These are phyloP conservation scores for Pseudogymnoascus sp. DNA, from an alignment of 2,329 filamentous ascomycete species.

Conservation along the genomic window DNA sequence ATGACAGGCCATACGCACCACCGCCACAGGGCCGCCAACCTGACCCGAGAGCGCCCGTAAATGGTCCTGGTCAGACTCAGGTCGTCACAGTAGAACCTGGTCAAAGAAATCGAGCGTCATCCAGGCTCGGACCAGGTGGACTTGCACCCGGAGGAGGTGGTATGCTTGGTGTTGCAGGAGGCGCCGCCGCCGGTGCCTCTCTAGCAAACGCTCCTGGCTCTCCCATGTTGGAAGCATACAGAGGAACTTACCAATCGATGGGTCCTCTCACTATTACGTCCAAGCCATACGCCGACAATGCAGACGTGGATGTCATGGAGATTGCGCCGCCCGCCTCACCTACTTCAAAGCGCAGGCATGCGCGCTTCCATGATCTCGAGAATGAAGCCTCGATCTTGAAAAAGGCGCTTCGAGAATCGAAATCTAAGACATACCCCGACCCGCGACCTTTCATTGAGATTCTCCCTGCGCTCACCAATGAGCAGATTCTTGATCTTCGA, in stretches of 20 bases:
- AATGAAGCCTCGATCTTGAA: conserved; percentile 71
- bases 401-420: conserved; percentile 54
- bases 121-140: conserved; percentile 16
- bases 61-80: conserved; percentile 13
- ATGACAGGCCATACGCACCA: neutral
- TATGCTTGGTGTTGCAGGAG: conserved; percentile 21
- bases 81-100: conserved; percentile 25
- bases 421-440: conserved; percentile 54
- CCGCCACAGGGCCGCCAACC: conserved; percentile 1
- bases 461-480: conserved; percentile 72
- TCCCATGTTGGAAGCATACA: conserved; percentile 84
- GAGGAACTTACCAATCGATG: conserved; percentile 86
- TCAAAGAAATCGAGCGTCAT: conserved; percentile 18
- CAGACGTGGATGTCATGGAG: conserved; percentile 28
- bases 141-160: conserved; percentile 23
- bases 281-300: conserved; percentile 40
- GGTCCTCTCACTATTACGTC: conserved; percentile 60
- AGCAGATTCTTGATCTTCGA: conserved; percentile 81
- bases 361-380: conserved; percentile 76
- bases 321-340: conserved; percentile 45
- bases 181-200: conserved; percentile 27
- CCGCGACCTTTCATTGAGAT: conserved; percentile 69
- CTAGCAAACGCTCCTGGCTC: conserved; percentile 60
- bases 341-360: conserved; percentile 48
- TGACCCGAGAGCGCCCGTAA: conserved; percentile 15